phyloP scores from a whole-genome alignment of 495 filamentous ascomycete genomes.

The Delitschia confertaspora region DNA sequence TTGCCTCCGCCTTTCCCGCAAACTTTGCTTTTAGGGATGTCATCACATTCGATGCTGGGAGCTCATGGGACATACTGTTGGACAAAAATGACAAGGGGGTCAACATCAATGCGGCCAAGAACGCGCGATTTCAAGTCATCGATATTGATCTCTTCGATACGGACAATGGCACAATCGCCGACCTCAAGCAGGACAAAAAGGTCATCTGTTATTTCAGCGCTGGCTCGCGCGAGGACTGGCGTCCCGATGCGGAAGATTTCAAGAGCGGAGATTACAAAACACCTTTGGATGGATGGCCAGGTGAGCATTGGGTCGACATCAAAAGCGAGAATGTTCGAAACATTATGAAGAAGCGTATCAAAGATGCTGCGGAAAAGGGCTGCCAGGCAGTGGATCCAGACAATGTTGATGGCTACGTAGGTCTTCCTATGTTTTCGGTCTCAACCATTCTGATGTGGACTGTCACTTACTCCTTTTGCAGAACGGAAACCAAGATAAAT shows the following conservation, averaged over 20 bases:
- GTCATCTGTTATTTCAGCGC: conserved; percentile 76
- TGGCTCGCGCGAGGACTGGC: conserved; percentile 54
- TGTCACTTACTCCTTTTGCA: conserved; percentile 2
- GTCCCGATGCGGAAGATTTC: conserved; percentile 50
- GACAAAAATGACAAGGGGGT: conserved; percentile 41
- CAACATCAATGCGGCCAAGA: conserved; percentile 25
- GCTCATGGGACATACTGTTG: conserved; percentile 30
- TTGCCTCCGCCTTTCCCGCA: conserved; percentile 6
- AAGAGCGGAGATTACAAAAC: conserved; percentile 44
- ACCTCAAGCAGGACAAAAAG: conserved; percentile 43
- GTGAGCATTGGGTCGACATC: conserved; percentile 60
- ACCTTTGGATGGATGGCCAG: conserved; percentile 51
- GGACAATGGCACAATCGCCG: conserved; percentile 36
- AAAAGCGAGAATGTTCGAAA: conserved; percentile 47
- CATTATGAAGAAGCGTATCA: conserved; percentile 54
- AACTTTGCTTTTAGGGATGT: conserved; percentile 5
- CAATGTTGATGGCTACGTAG: conserved; percentile 58
- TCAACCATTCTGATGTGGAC: too few relatives aligned
- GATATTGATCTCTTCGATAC: conserved; percentile 58
- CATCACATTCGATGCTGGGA: conserved; percentile 21
- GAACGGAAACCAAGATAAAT: conserved; percentile 40
- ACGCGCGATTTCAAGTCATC: conserved; percentile 41
- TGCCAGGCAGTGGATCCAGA: conserved; percentile 69
- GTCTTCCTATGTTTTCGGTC: conserved; percentile 11
- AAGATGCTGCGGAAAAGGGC: conserved; percentile 49